These are phyloP conservation scores for Ogataea methylovora DNA, from an alignment of 805 yeast species.

Conservation along the genomic window DNA sequence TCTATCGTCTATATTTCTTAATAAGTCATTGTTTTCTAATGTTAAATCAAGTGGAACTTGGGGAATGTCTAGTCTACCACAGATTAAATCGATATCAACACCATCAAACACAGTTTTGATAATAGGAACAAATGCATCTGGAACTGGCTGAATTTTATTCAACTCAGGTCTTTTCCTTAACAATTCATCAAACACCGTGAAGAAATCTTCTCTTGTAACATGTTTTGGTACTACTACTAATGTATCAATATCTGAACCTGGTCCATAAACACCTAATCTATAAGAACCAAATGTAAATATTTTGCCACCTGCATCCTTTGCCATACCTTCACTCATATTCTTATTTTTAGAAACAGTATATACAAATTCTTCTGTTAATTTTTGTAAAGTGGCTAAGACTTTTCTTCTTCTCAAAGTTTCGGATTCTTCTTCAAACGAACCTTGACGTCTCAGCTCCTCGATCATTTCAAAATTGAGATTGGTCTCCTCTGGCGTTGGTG, in stretches of 20 bases:
- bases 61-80: constrained; percentile 76
- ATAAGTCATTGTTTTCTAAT: constrained; percentile 74
- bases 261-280: constrained; percentile 93
- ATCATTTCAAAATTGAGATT: constrained; percentile 68
- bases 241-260: constrained; percentile 97
- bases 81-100: constrained; percentile 86
- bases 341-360: constrained; percentile 69
- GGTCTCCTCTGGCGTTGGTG: constrained; percentile 78
- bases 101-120: constrained; percentile 85
- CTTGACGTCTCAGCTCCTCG: constrained; percentile 69
- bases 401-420: constrained; percentile 78
- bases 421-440: constrained; percentile 82
- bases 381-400: constrained; percentile 65
- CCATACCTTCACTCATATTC: constrained; percentile 97
- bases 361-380: constrained; percentile 74
- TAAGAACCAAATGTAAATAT: constrained; percentile 95
- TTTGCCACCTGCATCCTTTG: constrained; percentile 94
- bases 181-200: constrained; percentile 67
- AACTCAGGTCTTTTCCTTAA: constrained; percentile 70
- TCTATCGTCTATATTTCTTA: constrained; percentile 83
- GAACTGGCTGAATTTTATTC: constrained; percentile 88
- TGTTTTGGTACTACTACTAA: constrained; percentile 96
- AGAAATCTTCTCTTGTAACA: constrained; percentile 84
- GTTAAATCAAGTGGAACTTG: constrained; percentile 73
- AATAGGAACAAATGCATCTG: constrained; percentile 97